A percentile compares a stretch with the other conserved stretches of the same genome.
Conservation (phyloP, 345 rosid genomes). For the Sapria himalayana region DNA sequence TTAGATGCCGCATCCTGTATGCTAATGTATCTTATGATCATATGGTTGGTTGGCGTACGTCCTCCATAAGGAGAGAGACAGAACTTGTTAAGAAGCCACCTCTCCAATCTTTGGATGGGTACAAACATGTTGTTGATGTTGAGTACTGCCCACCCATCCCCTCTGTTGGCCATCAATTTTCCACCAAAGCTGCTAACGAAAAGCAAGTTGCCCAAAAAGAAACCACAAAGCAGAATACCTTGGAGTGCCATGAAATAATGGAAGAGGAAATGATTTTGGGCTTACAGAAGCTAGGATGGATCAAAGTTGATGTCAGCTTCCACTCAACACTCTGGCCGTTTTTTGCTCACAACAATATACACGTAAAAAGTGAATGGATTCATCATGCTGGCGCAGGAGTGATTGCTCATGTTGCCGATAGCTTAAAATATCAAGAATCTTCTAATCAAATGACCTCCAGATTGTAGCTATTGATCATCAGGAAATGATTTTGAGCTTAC, state of each 20-base stretch:
- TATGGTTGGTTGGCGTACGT: constrained; percentile 99
- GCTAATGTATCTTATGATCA: constrained; percentile 96
- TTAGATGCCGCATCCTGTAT: constrained; percentile 48
- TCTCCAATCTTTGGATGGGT: constrained; percentile 66
- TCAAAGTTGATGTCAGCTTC: constrained; percentile 88
- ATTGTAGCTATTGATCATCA: constrained; percentile 19
- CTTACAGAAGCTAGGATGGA: constrained; percentile 80
- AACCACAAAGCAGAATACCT: constrained; percentile 36
- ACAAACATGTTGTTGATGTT: constrained; percentile 84
- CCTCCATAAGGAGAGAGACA: constrained; percentile 80
- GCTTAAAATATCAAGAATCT: constrained; percentile 61
- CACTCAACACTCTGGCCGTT: constrained; percentile 86
- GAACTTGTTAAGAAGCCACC: constrained; percentile 92
- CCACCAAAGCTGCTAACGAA: constrained; percentile 75
- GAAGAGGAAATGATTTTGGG: constrained; percentile 97
- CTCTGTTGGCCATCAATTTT: constrained; percentile 68
- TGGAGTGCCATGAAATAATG: constrained; percentile 60
- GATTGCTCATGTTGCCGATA: constrained; percentile 83
- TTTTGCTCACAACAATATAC: constrained; percentile 89
- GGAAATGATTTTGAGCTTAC: no score
- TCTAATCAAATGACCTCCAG: constrained; percentile 30
- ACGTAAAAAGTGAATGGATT: constrained; percentile 73
- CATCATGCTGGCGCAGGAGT: constrained; percentile 84
- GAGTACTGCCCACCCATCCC: constrained; percentile 73
- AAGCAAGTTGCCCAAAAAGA: constrained; percentile 74